Evolutionary conservation across 257 asterid species (phyloP), one percentile per base, ranked within the genome.

Genomic region (Misopates orontium): DNA sequence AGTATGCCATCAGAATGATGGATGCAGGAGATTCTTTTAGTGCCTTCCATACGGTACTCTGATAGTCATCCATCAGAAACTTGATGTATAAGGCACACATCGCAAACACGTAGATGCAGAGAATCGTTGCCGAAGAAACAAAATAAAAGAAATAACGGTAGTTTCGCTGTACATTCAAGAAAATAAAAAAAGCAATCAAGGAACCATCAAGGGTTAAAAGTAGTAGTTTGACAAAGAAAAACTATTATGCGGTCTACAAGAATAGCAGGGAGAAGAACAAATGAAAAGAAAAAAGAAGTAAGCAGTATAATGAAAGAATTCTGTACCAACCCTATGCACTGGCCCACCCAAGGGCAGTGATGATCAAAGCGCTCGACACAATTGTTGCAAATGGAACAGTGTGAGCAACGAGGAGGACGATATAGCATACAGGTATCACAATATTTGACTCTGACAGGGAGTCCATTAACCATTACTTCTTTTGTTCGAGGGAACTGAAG

Each of bases 311-410:
- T 45, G 42, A 67, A 39, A n/a, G 31, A 70, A 60, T 54, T 69
- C 56, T 82, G 50, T 82, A 93, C 98, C 95, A 85, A 44, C 67
- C 97, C 99, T 64, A 94, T 84, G 84, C 99, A 90, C 80, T 93
- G 99, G 57, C 97, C 99, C 40, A 93, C 99, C 99, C 99, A 93
- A 62, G 99, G 99, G 82, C 97, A 94, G 83, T 94, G 99, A 73
- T 94, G 99, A 76, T 90, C 99, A 66, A 94, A 93, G 51, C 95
- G 96, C 84, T 90, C 96, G 52, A 93, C 96, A 52, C 98, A 89
- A 69, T 93, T 93, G 80, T 93, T 87, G 77, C 99, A 93, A 64
- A 90, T 87, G 74, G 99, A 93, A 80, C 99, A 93, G 75, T 93
- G 99, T 51, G 99, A 94, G 83, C 99, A 94, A 66, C 99, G 96